These are phyloP conservation scores for Extremus antarcticus DNA, from an alignment of 495 filamentous ascomycete genomes.

Conservation along the genomic window DNA sequence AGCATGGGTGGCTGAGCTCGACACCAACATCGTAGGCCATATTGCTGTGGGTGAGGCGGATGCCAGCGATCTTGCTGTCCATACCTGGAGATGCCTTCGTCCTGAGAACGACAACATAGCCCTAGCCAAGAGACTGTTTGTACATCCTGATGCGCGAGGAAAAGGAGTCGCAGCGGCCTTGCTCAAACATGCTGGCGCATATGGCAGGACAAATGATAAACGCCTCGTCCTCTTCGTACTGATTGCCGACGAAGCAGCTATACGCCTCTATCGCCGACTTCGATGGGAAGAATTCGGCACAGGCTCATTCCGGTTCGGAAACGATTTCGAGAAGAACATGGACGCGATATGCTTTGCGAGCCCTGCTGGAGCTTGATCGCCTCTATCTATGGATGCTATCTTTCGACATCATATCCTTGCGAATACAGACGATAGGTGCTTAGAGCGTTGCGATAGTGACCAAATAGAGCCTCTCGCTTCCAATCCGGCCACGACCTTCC, in stretches of 20 bases:
- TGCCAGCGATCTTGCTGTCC: background rate
- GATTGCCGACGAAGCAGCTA: background rate
- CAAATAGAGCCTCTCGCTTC: conserved; percentile 6
- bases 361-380: background rate
- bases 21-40: background rate
- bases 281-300: background rate
- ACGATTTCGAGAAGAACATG: background rate
- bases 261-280: background rate
- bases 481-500: conserved; percentile 10
- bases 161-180: background rate
- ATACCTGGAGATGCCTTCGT: background rate
- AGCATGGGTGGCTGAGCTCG: background rate
- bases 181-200: background rate
- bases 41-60: background rate
- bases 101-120: background rate
- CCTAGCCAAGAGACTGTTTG: background rate
- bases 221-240: background rate
- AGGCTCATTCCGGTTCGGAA: background rate
- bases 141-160: background rate
- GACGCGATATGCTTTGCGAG: background rate
- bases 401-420: too few species aligned
- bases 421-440: background rate
- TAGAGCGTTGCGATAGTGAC: conserved; percentile 1
- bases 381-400: too few species aligned
- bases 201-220: background rate